A percentile compares a stretch with the other conserved stretches of the same genome.
phyloP scores from a whole-genome alignment of 1,284 basidiomycete species.

The Moniliophthora roreri region DNA sequence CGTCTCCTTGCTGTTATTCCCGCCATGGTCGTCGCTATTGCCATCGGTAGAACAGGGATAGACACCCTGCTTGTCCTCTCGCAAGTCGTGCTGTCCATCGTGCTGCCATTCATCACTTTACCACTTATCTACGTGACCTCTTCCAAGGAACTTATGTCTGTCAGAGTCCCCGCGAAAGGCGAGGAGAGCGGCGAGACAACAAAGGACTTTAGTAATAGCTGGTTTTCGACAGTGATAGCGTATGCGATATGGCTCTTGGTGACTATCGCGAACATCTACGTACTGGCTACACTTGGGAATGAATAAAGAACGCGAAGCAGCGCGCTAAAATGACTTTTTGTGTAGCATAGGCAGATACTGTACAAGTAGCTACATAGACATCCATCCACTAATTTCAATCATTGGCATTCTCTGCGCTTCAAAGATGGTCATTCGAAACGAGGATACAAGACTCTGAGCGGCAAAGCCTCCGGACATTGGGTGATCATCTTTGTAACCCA shows the following conservation, averaged over 20 bases:
- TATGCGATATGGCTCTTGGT: background rate
- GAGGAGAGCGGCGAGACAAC: background rate
- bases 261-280: background rate
- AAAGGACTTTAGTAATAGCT: background rate
- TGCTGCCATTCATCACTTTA: slow-evolving; percentile 85
- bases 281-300: background rate
- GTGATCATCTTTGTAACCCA: too few species aligned
- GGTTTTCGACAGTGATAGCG: background rate
- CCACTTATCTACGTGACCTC: slow-evolving; percentile 80
- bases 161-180: slow-evolving; percentile 20
- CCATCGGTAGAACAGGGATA: slow-evolving; percentile 75
- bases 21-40: slow-evolving; percentile 76
- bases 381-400: too few species aligned
- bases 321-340: too few species aligned
- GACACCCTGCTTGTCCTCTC: slow-evolving; percentile 82
- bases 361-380: too few species aligned
- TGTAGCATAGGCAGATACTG: too few species aligned
- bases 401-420: too few species aligned
- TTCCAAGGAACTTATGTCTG: slow-evolving; percentile 68
- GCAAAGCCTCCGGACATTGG: too few species aligned
- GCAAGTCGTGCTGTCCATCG: slow-evolving; percentile 86
- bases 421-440: too few species aligned
- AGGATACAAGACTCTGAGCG: too few species aligned
- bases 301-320: slow-evolving; percentile 2
- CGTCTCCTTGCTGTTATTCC: slow-evolving; percentile 85